Percentiles rank a stretch among this genome's conserved stretches.
Evolutionary conservation across 768 basidiomycete genomes (phyloP).

Genomic region (Gloeophyllum trabeum): DNA sequence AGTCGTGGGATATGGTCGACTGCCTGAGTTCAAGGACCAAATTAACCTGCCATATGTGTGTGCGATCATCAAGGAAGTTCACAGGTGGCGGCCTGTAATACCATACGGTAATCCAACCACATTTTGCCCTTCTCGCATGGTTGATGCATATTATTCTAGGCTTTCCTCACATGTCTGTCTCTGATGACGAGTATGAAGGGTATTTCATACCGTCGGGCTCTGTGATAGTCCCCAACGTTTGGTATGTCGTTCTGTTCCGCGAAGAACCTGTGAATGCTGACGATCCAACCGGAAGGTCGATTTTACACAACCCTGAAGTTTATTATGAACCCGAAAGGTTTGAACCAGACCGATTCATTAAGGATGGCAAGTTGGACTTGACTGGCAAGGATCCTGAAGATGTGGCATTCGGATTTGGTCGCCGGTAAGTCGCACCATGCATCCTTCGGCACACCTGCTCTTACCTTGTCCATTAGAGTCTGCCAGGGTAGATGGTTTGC

Average conservation of each 20-base stretch:
- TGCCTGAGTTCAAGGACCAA: conserved; percentile 13
- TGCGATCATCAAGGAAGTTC: conserved; percentile 18
- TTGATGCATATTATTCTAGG: not conserved
- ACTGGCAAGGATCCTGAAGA: not conserved
- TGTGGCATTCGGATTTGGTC: conserved; percentile 1
- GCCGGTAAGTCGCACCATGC: not conserved
- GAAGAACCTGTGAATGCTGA: not conserved
- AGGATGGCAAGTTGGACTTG: not conserved
- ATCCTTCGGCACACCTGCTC: too few relatives aligned
- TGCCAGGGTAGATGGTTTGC: not conserved
- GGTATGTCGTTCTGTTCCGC: conserved; percentile 3
- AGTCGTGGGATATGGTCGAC: conserved; percentile 13
- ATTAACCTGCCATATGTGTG: conserved; percentile 15
- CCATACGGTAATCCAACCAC: conserved; percentile 10
- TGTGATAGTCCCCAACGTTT: conserved; percentile 7
- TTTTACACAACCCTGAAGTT: conserved; percentile 1
- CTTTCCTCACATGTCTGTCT: conserved; percentile 1
- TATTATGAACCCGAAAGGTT: conserved; percentile 2
- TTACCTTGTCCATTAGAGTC: not conserved
- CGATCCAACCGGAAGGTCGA: not conserved
- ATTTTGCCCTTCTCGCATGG: not conserved
- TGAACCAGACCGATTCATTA: conserved; percentile 3
- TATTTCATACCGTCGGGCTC: conserved; percentile 10
- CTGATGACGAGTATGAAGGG: conserved; percentile 10
- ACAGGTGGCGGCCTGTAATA: conserved; percentile 18